A percentile compares a stretch with the other conserved stretches of the same genome.
These are phyloP conservation scores for Elongisporangium undulatum DNA, from an alignment of 352 stramenopile species.

Conservation along the genomic window DNA sequence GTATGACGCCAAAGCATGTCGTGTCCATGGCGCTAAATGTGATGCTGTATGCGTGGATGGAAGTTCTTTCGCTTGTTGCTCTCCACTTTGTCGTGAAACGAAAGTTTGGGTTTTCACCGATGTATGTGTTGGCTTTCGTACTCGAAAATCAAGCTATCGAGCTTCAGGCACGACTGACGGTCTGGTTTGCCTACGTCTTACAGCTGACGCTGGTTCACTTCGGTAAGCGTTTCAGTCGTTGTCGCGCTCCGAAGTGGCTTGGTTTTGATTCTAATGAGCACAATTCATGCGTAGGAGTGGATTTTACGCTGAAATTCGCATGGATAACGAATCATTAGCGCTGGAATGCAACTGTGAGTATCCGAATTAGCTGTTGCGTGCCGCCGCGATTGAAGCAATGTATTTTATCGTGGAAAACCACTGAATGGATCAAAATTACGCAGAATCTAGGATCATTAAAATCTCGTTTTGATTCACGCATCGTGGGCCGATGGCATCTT, in stretches of 20 bases:
- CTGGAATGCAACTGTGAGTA: too few species aligned
- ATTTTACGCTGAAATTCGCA: conserved; percentile 1
- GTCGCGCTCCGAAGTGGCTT: too few species aligned
- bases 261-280: too few species aligned
- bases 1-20: neutral
- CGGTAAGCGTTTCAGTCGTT: too few species aligned
- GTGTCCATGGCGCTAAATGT: neutral
- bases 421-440: too few species aligned
- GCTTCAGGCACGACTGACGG: neutral
- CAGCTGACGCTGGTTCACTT: conserved; percentile 5
- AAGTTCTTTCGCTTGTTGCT: neutral
- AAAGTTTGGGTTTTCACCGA: conserved; percentile 1
- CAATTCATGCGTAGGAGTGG: neutral
- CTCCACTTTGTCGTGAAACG: conserved; percentile 2
- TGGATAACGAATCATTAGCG: neutral
- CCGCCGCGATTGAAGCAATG: too few species aligned
- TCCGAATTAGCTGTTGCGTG: too few species aligned
- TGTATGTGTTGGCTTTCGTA: conserved; percentile 2
- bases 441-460: too few species aligned
- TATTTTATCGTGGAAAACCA: too few species aligned
- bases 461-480: too few species aligned
- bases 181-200: neutral
- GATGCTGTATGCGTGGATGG: neutral
- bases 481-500: too few species aligned
- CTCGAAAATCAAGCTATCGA: neutral